Percentiles rank a stretch among this genome's conserved stretches.
Conservation (phyloP, 495 filamentous ascomycete genomes). For the Aspergillus funiculosus region DNA sequence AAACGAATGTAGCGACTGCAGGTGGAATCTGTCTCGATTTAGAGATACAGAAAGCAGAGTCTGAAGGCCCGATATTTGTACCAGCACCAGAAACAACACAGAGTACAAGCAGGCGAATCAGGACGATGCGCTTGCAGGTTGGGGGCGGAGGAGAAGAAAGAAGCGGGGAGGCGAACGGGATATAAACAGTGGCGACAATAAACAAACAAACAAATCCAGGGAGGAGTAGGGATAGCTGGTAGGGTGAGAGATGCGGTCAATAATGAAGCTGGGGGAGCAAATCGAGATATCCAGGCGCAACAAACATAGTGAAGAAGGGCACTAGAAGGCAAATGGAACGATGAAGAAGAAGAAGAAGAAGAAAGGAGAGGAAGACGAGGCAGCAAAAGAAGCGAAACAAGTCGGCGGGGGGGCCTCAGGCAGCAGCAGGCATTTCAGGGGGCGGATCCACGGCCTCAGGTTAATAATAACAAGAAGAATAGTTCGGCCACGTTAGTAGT, state of each 20-base stretch:
- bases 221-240: constrained; percentile 1
- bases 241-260: constrained; percentile 5
- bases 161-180: constrained; percentile 3
- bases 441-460: constrained; percentile 21
- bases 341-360: constrained; percentile 3
- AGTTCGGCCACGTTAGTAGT: background rate
- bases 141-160: constrained; percentile 9
- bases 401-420: constrained; percentile 14
- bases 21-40: background rate
- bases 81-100: too few relatives aligned
- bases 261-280: constrained; percentile 1
- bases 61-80: too few relatives aligned
- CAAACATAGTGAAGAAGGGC: constrained; percentile 9
- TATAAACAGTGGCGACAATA: constrained; percentile 10
- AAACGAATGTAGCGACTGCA: background rate
- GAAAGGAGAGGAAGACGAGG: constrained; percentile 11
- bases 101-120: background rate
- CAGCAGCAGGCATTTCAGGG: constrained; percentile 17
- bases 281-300: constrained; percentile 3
- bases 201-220: constrained; percentile 4
- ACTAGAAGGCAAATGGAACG: constrained; percentile 10
- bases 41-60: background rate
- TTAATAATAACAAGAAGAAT: constrained; percentile 4
- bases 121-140: background rate
- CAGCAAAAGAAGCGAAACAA: constrained; percentile 4